Conservation (phyloP, 441 rosid species). For the Erodium trifolium region DNA sequence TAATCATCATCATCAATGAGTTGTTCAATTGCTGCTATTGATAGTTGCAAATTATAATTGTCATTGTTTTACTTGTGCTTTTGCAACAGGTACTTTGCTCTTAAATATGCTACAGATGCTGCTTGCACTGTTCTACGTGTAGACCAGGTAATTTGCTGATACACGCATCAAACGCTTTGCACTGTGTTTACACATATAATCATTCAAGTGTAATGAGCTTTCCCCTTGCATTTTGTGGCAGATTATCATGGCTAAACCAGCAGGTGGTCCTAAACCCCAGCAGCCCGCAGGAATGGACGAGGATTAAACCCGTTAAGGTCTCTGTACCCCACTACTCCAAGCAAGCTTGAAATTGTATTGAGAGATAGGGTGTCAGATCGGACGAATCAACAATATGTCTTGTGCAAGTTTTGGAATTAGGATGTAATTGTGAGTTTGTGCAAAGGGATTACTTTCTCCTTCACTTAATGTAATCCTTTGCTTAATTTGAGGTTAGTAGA, state of each 20-base stretch:
- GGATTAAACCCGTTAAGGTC: slow-evolving; percentile 36
- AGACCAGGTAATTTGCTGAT: slow-evolving; percentile 60
- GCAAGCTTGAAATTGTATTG: not conserved
- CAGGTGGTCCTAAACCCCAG: slow-evolving; percentile 95
- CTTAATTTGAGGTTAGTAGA: not conserved
- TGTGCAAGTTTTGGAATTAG: slow-evolving; percentile 9
- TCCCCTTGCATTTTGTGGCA: slow-evolving; percentile 29
- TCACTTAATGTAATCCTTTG: not conserved
- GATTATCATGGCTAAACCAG: slow-evolving; percentile 99
- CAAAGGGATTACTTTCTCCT: not conserved
- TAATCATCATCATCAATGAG: not conserved
- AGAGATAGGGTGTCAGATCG: slow-evolving; percentile 1
- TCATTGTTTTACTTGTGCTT: slow-evolving; percentile 5
- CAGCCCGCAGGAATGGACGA: slow-evolving; percentile 79
- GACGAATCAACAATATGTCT: not conserved
- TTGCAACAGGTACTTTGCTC: slow-evolving; percentile 66
- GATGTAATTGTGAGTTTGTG: slow-evolving; percentile 6
- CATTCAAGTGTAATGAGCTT: slow-evolving; percentile 6
- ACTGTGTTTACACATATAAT: not conserved
- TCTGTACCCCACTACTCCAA: not conserved
- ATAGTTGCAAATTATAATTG: not conserved
- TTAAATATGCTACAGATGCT: slow-evolving; percentile 94
- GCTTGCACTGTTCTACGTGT: slow-evolving; percentile 96
- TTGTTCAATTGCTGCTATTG: not conserved
- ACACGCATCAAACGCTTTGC: too few relatives aligned